Evolutionary conservation across 2,329 filamentous ascomycete genomes (phyloP).

Genomic region (Neophaeococcomyces mojaviensis): DNA sequence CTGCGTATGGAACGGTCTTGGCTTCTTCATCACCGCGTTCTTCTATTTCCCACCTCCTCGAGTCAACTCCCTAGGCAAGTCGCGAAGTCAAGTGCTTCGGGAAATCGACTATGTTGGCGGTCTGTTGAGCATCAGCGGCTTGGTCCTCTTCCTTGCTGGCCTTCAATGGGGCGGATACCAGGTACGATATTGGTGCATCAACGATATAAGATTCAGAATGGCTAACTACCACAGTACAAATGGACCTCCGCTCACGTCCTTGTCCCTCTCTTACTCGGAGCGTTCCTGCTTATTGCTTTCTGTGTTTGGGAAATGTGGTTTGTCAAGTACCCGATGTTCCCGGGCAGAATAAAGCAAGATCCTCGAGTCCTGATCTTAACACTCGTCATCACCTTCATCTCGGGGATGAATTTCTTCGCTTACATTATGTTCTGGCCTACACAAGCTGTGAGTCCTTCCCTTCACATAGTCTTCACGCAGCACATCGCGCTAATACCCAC

Average conservation of each 20-base stretch:
- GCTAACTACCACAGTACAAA: slow-evolving; percentile 29
- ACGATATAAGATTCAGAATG: slow-evolving; percentile 2
- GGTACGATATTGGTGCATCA: slow-evolving; percentile 22
- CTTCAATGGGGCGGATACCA: slow-evolving; percentile 46
- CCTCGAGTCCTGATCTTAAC: slow-evolving; percentile 46
- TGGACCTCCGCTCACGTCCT: slow-evolving; percentile 41
- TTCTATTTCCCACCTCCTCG: slow-evolving; percentile 42
- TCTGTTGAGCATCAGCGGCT: slow-evolving; percentile 40
- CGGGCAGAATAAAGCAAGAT: slow-evolving; percentile 38
- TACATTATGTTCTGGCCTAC: slow-evolving; percentile 55
- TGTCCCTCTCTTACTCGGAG: slow-evolving; percentile 39
- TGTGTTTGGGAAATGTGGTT: slow-evolving; percentile 41
- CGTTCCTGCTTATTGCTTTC: slow-evolving; percentile 36
- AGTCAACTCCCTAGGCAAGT: slow-evolving; percentile 27
- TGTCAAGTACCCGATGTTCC: slow-evolving; percentile 41
- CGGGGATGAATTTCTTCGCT: slow-evolving; percentile 52
- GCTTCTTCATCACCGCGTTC: slow-evolving; percentile 33
- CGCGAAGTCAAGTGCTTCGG: slow-evolving; percentile 31
- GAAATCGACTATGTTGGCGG: slow-evolving; percentile 47
- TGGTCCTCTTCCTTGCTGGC: slow-evolving; percentile 43
- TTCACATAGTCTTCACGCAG: not conserved
- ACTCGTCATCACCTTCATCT: slow-evolving; percentile 52
- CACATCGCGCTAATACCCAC: not conserved
- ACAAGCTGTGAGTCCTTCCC: slow-evolving; percentile 45
- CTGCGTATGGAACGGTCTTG: slow-evolving; percentile 36